Evolutionary conservation across 352 stramenopile species (phyloP).

Genomic region (Pythium dissotocum): DNA sequence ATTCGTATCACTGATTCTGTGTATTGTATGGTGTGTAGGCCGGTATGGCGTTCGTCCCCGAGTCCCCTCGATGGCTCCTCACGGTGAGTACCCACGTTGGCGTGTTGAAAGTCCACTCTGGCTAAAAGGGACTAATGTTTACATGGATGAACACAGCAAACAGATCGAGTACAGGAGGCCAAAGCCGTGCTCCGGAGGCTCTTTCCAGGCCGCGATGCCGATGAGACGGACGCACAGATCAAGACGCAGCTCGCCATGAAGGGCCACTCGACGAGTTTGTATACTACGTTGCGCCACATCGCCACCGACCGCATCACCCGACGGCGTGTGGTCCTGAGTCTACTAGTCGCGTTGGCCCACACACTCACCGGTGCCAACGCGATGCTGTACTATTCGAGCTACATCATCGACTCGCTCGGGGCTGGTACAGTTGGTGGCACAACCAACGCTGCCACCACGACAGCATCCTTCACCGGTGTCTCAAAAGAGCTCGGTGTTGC

Average conservation of each 20-base stretch:
- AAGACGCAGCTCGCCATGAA: constrained; percentile 31
- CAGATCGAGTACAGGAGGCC: constrained; percentile 51
- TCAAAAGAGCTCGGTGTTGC: constrained; percentile 66
- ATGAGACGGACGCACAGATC: constrained; percentile 25
- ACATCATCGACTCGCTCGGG: constrained; percentile 56
- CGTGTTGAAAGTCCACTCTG: too few species aligned
- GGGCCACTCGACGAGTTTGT: constrained; percentile 37
- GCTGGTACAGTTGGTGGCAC: constrained; percentile 9
- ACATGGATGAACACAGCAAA: constrained; percentile 26
- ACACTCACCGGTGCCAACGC: constrained; percentile 68
- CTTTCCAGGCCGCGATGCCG: constrained; percentile 19
- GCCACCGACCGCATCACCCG: constrained; percentile 37
- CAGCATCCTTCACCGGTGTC: constrained; percentile 18
- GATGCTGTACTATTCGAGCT: constrained; percentile 84
- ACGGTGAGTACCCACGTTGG: constrained; percentile 31
- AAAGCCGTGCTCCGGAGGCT: constrained; percentile 32
- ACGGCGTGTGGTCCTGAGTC: constrained; percentile 55
- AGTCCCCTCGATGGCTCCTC: constrained; percentile 70
- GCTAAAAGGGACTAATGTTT: not conserved
- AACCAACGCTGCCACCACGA: not conserved
- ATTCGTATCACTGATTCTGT: not conserved
- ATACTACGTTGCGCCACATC: constrained; percentile 38
- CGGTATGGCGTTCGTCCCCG: constrained; percentile 66
- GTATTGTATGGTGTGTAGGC: constrained; percentile 28
- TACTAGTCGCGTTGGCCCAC: constrained; percentile 62